Base-by-base conservation (phyloP, 805 yeast species). In the Wickerhamiella vanderwaltii region DNA sequence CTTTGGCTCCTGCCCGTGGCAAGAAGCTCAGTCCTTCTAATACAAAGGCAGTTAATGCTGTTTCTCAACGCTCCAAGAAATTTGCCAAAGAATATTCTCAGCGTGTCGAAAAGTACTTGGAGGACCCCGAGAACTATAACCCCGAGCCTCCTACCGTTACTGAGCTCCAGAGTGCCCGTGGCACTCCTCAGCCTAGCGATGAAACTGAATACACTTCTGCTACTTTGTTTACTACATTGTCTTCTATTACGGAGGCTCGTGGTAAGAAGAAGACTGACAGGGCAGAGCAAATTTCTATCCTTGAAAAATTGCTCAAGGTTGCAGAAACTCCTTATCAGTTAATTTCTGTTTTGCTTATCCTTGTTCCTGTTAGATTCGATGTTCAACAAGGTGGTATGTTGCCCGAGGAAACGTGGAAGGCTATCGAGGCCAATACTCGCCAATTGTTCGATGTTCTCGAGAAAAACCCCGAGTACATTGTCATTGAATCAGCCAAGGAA, bases 261-360 rank as follows among this genome's bases (percentile, higher is more conserved):
- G 98, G 98, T 68, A 87, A 87, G 70, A 88, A 84, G 69, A 86
- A 84, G 60, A 80, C 85, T 48, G 95, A 88, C 61, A 75, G 78
- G 49, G 61, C 59, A 48, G 94, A 83, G 61, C 94, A 88, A 62
- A 74, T 86, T 49, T 64, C 66, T 43, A 67, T 71, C 34, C 68
- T 91, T 56, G 94, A 82, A 64, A 68, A 67, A 35, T 66, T 83
- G 48, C 51, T 71, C 37, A 52, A 55, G 16, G 54, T 63, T 9
- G 68, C 78, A 43, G 66, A 73, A 9, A 62, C 65, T 32, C 72
- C 84, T 22, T 91, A 82, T 62, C 94, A 91, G 66, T 67, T 68
- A 49, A 83, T 91, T 52, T 67, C 79, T 30, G 72, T 86, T 39
- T 76, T 81, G 59, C 75, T 85, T 60, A 73, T 83, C 67, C 71